A percentile compares a stretch with the other conserved stretches of the same genome.
Evolutionary conservation across 768 basidiomycete species (phyloP).

Genomic region (Bullera alba): DNA sequence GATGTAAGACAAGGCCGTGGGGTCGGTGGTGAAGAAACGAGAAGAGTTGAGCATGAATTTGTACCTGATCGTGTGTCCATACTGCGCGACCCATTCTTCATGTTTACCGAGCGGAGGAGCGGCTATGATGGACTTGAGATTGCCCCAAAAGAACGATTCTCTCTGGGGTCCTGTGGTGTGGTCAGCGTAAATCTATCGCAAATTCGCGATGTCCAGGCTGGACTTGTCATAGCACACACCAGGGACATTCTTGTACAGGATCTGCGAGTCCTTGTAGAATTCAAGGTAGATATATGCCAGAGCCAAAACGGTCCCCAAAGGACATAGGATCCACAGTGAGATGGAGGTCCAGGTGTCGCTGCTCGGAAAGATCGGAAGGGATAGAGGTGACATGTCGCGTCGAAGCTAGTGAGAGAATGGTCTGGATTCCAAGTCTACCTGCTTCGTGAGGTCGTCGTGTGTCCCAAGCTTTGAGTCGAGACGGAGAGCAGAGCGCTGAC

Average conservation of each 20-base stretch:
- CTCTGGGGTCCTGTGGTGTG: slow-evolving; percentile 19
- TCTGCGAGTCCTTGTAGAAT: neutral
- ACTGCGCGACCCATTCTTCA: slow-evolving; percentile 25
- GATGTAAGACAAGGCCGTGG: slow-evolving; percentile 64
- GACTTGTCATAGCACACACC: neutral
- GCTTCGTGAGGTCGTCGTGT: too few species aligned
- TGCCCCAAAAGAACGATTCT: slow-evolving; percentile 18
- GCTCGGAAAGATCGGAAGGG: too few species aligned
- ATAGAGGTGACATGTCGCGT: too few species aligned
- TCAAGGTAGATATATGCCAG: too few species aligned
- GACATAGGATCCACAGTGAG: too few species aligned
- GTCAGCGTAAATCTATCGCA: neutral
- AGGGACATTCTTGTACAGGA: neutral
- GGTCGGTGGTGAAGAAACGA: slow-evolving; percentile 74
- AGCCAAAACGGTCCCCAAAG: too few species aligned
- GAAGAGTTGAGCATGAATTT: slow-evolving; percentile 46
- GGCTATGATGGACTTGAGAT: slow-evolving; percentile 12
- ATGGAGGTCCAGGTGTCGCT: too few species aligned
- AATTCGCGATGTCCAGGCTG: neutral
- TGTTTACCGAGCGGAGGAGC: slow-evolving; percentile 21
- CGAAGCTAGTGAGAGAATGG: too few species aligned
- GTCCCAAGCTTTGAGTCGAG: too few species aligned
- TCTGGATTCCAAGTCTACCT: too few species aligned
- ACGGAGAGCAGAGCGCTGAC: too few species aligned
- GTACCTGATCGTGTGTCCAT: slow-evolving; percentile 34